Evolutionary conservation across 2,329 filamentous ascomycete species (phyloP).

Genomic region (Ambrosiella beaveri): DNA sequence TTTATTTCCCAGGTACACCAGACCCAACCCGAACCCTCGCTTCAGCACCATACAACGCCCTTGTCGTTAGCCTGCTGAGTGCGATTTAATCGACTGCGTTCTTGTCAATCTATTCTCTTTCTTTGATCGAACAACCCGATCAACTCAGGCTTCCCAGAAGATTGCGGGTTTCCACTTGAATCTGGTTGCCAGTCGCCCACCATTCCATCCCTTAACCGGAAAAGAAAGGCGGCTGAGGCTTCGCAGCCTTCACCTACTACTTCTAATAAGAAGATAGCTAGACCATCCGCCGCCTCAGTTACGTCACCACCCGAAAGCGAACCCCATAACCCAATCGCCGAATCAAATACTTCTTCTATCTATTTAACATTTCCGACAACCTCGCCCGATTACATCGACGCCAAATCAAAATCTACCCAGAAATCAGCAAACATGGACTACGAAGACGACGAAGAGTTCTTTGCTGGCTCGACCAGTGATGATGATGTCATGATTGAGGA

Average conservation of each 20-base stretch:
- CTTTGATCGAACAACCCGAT: not conserved
- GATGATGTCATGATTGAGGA: conserved; percentile 53
- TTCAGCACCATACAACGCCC: not conserved
- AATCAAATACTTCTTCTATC: not conserved
- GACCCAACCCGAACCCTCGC: too few species aligned
- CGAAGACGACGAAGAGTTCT: conserved; percentile 76
- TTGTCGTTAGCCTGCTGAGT: not conserved
- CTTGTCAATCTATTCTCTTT: not conserved
- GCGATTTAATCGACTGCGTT: not conserved
- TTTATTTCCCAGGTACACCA: too few species aligned
- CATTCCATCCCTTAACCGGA: conserved; percentile 42
- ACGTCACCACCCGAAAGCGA: conserved; percentile 16
- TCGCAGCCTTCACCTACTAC: conserved; percentile 27
- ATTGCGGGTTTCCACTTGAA: not conserved
- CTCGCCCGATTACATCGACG: conserved; percentile 38
- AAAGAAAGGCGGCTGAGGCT: conserved; percentile 49
- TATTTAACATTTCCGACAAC: not conserved
- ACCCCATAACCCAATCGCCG: not conserved
- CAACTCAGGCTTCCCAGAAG: not conserved
- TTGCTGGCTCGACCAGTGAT: conserved; percentile 46
- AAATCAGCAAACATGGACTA: conserved; percentile 58
- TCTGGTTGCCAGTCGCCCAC: conserved; percentile 18
- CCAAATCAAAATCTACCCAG: conserved; percentile 13
- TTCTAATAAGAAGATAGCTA: conserved; percentile 34
- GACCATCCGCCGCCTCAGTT: conserved; percentile 27